Conservation (phyloP, 73 alveolate species). For the Paraurostyla sp. region DNA sequence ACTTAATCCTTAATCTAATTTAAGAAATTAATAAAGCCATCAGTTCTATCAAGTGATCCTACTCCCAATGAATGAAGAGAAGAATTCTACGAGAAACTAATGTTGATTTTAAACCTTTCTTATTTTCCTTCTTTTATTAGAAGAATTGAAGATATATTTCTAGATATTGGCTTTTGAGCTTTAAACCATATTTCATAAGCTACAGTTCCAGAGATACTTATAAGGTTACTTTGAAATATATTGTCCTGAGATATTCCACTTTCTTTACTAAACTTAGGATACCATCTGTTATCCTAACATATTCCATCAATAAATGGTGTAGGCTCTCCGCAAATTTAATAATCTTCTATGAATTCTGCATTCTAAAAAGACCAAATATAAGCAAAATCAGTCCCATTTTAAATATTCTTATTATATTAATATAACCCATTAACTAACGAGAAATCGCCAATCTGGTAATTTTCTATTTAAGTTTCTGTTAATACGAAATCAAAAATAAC, state of each 20-base stretch:
- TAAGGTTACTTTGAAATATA: neutral
- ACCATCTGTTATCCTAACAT: conserved; percentile 36
- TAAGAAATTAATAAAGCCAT: neutral
- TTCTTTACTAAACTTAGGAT: neutral
- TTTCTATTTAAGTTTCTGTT: neutral
- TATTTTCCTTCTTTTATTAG: neutral
- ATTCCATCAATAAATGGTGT: conserved; percentile 1
- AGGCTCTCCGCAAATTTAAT: conserved; percentile 1
- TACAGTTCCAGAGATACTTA: neutral
- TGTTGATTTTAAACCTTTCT: neutral
- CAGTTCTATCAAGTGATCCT: neutral
- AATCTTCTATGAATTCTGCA: neutral
- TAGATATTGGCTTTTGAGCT: neutral
- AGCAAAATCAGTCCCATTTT: neutral
- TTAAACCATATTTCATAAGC: conserved; percentile 34
- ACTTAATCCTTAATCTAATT: neutral
- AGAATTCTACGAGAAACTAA: neutral
- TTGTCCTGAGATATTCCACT: too few relatives aligned
- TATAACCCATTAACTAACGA: neutral
- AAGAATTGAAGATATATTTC: neutral
- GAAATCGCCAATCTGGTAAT: neutral
- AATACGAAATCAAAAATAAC: conserved; percentile 5
- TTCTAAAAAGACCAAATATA: neutral
- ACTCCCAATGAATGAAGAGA: neutral
- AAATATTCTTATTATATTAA: neutral